Evolutionary conservation across 169 alveolate genomes (phyloP), one percentile per base, ranked within the genome.

Genomic region (Plasmodium billcollinsi): DNA sequence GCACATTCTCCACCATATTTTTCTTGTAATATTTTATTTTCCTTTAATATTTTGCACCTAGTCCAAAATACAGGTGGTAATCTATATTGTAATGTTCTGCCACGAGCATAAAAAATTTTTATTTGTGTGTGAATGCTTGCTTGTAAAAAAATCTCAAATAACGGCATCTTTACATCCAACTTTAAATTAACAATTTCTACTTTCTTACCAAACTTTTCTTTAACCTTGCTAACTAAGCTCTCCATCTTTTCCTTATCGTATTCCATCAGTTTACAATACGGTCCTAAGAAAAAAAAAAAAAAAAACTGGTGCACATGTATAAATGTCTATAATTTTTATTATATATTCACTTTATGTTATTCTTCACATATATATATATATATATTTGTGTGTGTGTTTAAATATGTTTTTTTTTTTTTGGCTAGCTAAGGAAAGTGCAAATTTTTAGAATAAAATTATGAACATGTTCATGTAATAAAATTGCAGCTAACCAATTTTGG

Each of bases 1-100:
- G 94, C 92, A 49, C 74, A 88, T 59, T 80, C 93, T 5, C 95
- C 95, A 20, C 95, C 95, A 75, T 92, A 92, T 70, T 92, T 92
- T 24, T 88, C 91, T 71, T 59, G 75, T 50, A 92, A 74, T 15
- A 83, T 58, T 43, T 85, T 88, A 70, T 92, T 89, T 69, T 92
- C 88, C 58, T 73, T 89, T 43, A 92, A 70, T 12, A 88, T 61
- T 66, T 88, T 85, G 61, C 95, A 92, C 24, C 43, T 73, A 1
- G 93, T 92, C 90, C 95, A 76, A 43, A 92, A 92, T n/a, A 73
- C 89, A 11, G 95, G 90, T 6, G 90, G 90, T 20, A 86, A 33
- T 50, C 92, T 86, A 61, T 86, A 86, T 73, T 86, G 92, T 86
- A 86, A 49, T 0, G 92, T 86, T 20, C 92, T 71, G 21, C 92